Percentiles rank a stretch among this genome's conserved stretches.
Conservation (phyloP, 176 grass and related monocot genomes). For the Ensete glaucum region DNA sequence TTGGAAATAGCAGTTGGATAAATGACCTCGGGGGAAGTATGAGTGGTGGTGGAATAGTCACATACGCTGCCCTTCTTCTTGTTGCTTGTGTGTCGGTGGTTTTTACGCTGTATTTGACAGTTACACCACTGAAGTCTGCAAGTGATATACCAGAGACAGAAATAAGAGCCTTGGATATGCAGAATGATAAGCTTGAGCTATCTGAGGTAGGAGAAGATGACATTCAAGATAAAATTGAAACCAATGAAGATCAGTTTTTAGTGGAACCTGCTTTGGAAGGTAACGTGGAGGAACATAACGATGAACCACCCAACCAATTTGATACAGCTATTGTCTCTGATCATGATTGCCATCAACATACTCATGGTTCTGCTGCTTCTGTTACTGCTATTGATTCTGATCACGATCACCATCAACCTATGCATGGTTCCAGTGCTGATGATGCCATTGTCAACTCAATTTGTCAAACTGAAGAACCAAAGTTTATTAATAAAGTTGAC, state of each 20-base stretch:
- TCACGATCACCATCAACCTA: constrained; percentile 41
- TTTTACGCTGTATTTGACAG: constrained; percentile 71
- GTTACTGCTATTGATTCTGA: constrained; percentile 26
- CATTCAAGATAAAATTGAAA: constrained; percentile 27
- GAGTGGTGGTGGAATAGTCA: constrained; percentile 46
- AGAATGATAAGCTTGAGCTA: constrained; percentile 22
- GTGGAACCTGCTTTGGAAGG: constrained; percentile 28
- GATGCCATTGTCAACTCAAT: constrained; percentile 30
- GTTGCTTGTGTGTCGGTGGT: constrained; percentile 47
- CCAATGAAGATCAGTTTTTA: constrained; percentile 47
- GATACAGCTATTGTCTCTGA: constrained; percentile 51
- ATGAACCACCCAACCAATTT: constrained; percentile 37
- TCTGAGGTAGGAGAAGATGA: constrained; percentile 35
- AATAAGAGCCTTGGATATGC: constrained; percentile 29
- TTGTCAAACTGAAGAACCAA: constrained; percentile 44
- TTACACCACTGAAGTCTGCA: constrained; percentile 85
- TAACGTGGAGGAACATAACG: constrained; percentile 15
- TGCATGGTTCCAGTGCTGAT: constrained; percentile 29
- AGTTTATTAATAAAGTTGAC: constrained; percentile 41
- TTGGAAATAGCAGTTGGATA: constrained; percentile 84
- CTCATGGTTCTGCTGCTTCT: constrained; percentile 31
- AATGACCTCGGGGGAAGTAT: constrained; percentile 74
- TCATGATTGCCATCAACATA: constrained; percentile 41
- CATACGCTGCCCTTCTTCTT: constrained; percentile 49
- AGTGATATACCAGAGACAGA: constrained; percentile 42